phyloP scores from a whole-genome alignment of 2,329 filamentous ascomycete species.

The Dactylellina cionopaga region DNA sequence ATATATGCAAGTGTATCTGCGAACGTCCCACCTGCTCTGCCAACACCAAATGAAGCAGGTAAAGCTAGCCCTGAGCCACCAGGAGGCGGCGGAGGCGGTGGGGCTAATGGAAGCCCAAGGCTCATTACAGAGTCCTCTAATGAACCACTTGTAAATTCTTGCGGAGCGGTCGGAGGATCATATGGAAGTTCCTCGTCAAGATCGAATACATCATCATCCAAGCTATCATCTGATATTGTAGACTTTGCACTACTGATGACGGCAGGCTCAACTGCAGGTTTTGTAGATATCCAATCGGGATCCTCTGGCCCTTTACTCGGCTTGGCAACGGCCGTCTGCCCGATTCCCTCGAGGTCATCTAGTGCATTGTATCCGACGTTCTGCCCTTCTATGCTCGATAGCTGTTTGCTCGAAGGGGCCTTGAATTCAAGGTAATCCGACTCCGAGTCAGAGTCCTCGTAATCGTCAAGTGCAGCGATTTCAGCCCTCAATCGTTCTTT shows the following conservation, averaged over 20 bases:
- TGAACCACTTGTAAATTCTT: constrained; percentile 45
- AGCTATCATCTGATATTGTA: constrained; percentile 47
- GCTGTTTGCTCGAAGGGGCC: constrained; percentile 30
- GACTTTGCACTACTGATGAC: constrained; percentile 41
- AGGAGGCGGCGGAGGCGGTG: constrained; percentile 44
- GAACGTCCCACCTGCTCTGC: constrained; percentile 40
- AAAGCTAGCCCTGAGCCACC: constrained; percentile 29
- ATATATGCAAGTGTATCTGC: constrained; percentile 50
- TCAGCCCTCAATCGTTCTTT: constrained; percentile 35
- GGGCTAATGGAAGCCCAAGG: constrained; percentile 47
- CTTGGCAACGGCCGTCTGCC: constrained; percentile 12
- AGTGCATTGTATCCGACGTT: constrained; percentile 30
- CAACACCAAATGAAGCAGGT: constrained; percentile 30
- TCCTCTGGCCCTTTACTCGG: constrained; percentile 43
- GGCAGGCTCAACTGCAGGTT: constrained; percentile 24
- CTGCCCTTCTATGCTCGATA: not conserved
- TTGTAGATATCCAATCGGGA: constrained; percentile 48
- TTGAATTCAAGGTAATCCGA: constrained; percentile 48
- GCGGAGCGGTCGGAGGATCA: constrained; percentile 13
- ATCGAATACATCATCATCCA: constrained; percentile 50
- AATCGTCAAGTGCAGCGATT: constrained; percentile 10
- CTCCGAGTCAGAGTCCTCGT: constrained; percentile 51
- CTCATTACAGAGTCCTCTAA: constrained; percentile 50
- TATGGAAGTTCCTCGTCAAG: constrained; percentile 51
- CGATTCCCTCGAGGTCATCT: constrained; percentile 23